phyloP scores from a whole-genome alignment of 306 rosid species.

The Lotus japonicus region DNA sequence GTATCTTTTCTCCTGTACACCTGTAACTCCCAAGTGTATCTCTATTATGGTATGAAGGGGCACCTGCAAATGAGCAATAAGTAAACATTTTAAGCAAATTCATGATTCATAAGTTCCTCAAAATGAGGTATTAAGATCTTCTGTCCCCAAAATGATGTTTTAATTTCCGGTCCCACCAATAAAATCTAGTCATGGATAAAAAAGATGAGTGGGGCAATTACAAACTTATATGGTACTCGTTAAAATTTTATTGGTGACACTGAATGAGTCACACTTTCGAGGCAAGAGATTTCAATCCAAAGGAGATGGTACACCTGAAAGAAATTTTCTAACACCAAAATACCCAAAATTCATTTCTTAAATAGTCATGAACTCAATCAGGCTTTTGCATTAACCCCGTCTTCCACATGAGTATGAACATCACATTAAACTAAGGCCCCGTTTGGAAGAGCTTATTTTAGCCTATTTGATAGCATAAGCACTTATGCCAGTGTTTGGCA shows the following conservation, averaged over 20 bases:
- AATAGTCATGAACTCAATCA: not conserved
- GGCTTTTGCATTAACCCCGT: constrained; percentile 16
- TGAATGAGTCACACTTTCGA: too few species aligned
- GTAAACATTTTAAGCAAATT: not conserved
- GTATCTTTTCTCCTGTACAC: constrained; percentile 97
- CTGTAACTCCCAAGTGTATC: constrained; percentile 95
- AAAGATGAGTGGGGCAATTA: too few species aligned
- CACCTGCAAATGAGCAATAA: constrained; percentile 46
- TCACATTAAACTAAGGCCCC: too few species aligned
- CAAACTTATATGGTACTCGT: too few species aligned
- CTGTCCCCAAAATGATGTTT: too few species aligned
- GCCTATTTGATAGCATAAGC: too few species aligned
- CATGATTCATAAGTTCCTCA: not conserved
- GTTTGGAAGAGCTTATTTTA: too few species aligned
- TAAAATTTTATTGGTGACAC: too few species aligned
- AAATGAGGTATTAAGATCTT: not conserved
- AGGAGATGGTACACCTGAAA: not conserved
- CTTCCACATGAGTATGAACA: constrained; percentile 2
- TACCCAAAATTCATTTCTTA: not conserved
- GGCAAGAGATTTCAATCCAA: too few species aligned
- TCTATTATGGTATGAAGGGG: constrained; percentile 97
- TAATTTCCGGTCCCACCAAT: too few species aligned
- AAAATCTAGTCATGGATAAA: too few species aligned
- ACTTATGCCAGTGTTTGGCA: too few species aligned
- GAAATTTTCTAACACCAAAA: not conserved